Evolutionary conservation across 164 flowering plant species (phyloP).

Genomic region (Platanus orientalis): DNA sequence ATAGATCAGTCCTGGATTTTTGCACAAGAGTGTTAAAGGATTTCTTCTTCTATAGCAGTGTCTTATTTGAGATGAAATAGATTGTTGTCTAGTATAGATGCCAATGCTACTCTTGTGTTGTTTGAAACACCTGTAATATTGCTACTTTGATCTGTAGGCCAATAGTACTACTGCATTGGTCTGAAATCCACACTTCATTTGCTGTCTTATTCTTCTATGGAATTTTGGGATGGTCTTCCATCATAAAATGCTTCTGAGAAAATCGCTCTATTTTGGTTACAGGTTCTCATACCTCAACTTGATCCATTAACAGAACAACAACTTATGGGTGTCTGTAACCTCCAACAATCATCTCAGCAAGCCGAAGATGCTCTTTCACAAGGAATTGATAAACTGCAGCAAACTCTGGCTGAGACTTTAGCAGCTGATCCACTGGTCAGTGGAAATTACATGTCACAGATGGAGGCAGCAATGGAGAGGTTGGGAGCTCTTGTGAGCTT

Average conservation of each 20-base stretch:
- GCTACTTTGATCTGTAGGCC: too few relatives aligned
- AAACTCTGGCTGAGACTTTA: conserved; percentile 51
- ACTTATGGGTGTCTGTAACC: conserved; percentile 38
- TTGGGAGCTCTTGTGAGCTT: conserved; percentile 68
- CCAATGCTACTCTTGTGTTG: too few relatives aligned
- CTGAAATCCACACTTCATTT: too few relatives aligned
- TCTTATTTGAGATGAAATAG: too few relatives aligned
- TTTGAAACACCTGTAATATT: too few relatives aligned
- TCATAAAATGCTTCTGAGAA: not conserved
- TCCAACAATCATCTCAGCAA: conserved; percentile 78
- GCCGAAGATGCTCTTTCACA: conserved; percentile 94
- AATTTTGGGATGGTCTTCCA: not conserved
- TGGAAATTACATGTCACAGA: conserved; percentile 54
- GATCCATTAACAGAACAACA: conserved; percentile 72
- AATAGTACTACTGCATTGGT: too few relatives aligned
- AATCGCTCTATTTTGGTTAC: conserved; percentile 20
- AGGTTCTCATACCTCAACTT: conserved; percentile 77
- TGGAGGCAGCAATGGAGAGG: conserved; percentile 60
- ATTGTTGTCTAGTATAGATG: too few relatives aligned
- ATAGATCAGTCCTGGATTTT: too few relatives aligned
- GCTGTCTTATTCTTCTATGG: not conserved
- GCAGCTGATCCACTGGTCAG: conserved; percentile 48
- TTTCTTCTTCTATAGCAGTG: too few relatives aligned
- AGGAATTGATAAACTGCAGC: conserved; percentile 89
- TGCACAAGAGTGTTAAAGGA: too few relatives aligned